Base-by-base conservation (phyloP, 371 early-diverging fungal genomes). In the Apophysomyces ossiformis region DNA sequence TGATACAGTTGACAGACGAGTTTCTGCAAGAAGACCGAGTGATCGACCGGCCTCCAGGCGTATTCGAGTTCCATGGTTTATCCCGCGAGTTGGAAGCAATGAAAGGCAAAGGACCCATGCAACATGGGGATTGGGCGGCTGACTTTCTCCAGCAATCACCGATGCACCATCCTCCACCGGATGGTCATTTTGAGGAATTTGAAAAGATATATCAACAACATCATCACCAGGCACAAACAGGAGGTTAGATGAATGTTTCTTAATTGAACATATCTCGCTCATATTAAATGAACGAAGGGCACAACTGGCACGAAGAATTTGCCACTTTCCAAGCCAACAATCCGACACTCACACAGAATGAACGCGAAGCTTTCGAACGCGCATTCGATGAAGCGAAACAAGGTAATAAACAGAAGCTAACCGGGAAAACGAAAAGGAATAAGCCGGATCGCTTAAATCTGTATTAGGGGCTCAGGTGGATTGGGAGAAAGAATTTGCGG, bases 381-480 rank as follows among this genome's bases (percentile, higher is more conserved):
- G 92, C 93, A 12, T 94, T 93, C 76, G 87, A 92, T 45, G 79
- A 88, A 58, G 93, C 92, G 0, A 82, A 87, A 39, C 78, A 82
- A 64, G 72, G 79, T 82, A 75, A 58, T 60, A 38, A 8, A 4
- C 54, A 38, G 44, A n/a, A 57, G 7, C 13, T 35, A n/a, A 50
- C 6, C 16, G 26, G 15, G 46, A 21, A 8, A 61, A 21, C 45
- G 46, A 26, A 26, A 26, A 26, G 15, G 45, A 8, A 13, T 41
- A 45, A 36, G 32, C 32, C 50, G 21, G 16, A 39, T 63, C 15
- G 15, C n/a, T 50, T 8, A 35, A 50, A 50, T 21, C 9, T 50
- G 16, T 8, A 50, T 21, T 50, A 69, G 71, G 63, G 21, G 62
- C 64, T 56, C 13, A 63, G 32, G 66, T 77, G 1, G 74, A 75